phyloP scores from a whole-genome alignment of 108 stramenopile genomes.

The Stephanodiscus minutulus region DNA sequence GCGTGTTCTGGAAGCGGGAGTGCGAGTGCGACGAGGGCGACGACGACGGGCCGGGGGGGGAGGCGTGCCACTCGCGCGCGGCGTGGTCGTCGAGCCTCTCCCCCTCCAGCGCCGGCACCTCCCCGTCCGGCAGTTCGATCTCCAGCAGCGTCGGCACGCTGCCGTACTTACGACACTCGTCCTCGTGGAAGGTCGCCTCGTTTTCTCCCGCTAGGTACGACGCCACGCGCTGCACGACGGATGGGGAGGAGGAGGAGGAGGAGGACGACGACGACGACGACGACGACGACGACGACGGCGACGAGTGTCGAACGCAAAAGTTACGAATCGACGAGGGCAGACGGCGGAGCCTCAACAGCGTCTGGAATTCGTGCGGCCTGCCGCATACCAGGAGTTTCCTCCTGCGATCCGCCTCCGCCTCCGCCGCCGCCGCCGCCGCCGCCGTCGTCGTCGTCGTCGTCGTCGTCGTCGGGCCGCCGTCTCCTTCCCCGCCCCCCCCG shows the following conservation, averaged over 20 bases:
- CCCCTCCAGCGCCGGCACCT: slow-evolving; percentile 39
- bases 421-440: slow-evolving; percentile 2
- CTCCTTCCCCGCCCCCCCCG: slow-evolving; percentile 3
- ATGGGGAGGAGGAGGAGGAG: slow-evolving; percentile 4
- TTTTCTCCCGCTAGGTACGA: slow-evolving; percentile 42
- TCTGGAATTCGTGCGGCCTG: slow-evolving; percentile 83
- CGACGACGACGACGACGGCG: neutral
- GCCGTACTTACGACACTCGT: slow-evolving; percentile 32
- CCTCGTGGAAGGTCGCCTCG: slow-evolving; percentile 36
- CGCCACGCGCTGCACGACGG: slow-evolving; percentile 31
- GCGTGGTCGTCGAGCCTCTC: slow-evolving; percentile 6
- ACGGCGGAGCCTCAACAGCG: slow-evolving; percentile 69
- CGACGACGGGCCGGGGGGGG: neutral
- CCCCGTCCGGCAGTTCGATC: slow-evolving; percentile 27
- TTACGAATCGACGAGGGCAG: slow-evolving; percentile 56
- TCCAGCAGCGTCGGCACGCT: slow-evolving; percentile 26
- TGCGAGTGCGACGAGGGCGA: slow-evolving; percentile 9
- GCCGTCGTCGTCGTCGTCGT: neutral
- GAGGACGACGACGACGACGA: neutral
- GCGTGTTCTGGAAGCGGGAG: slow-evolving; percentile 35
- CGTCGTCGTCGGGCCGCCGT: slow-evolving; percentile 1
- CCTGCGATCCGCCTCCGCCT: too few relatives aligned
- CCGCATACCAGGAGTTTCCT: slow-evolving; percentile 60
- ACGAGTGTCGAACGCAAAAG: slow-evolving; percentile 25
- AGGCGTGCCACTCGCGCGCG: slow-evolving; percentile 13